Conservation (phyloP, 148 eudicot genomes). For the Persicaria maculosa region DNA sequence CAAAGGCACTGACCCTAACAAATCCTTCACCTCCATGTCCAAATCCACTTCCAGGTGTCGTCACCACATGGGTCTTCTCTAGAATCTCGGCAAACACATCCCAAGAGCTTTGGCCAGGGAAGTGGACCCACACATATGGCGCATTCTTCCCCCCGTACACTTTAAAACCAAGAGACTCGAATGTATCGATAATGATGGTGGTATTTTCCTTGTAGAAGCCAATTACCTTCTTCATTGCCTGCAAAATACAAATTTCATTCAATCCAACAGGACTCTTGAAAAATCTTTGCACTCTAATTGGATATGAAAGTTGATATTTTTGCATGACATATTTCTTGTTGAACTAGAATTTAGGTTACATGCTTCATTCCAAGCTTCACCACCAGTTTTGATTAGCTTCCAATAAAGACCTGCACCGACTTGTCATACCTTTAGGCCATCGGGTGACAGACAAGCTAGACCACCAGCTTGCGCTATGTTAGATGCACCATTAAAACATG, state of each 20-base stretch:
- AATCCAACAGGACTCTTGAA: background rate
- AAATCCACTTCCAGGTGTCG: conserved; percentile 86
- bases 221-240: conserved; percentile 83
- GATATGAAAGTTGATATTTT: background rate
- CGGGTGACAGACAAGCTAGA: conserved; percentile 73
- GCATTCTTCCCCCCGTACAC: conserved; percentile 89
- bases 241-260: conserved; percentile 18
- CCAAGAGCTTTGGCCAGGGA: conserved; percentile 91
- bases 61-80: conserved; percentile 82
- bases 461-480: conserved; percentile 91
- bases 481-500: conserved; percentile 93
- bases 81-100: conserved; percentile 86
- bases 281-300: background rate
- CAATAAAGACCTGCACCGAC: background rate
- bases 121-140: conserved; percentile 92
- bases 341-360: background rate
- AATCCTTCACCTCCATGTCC: conserved; percentile 92
- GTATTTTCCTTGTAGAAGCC: conserved; percentile 94
- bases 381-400: background rate
- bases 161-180: conserved; percentile 76
- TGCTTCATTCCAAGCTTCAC: background rate
- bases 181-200: conserved; percentile 68
- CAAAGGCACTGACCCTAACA: conserved; percentile 76
- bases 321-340: background rate
- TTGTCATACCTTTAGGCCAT: conserved; percentile 58